Evolutionary conservation across 805 yeast species (phyloP).

Genomic region (Trichomonascus vanleenenianus): DNA sequence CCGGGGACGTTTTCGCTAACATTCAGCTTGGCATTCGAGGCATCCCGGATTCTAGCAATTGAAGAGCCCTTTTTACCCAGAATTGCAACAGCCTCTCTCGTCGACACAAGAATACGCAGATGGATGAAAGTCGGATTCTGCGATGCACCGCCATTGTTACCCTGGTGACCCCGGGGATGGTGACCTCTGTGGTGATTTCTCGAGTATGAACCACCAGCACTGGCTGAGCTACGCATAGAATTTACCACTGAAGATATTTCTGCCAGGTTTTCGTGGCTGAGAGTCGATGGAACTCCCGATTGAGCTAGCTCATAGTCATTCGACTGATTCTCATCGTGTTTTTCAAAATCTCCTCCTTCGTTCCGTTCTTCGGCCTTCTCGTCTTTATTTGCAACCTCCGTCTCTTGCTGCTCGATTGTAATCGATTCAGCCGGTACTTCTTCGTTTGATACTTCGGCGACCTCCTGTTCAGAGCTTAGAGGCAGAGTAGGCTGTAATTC

Average conservation of each 20-base stretch:
- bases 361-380: no score
- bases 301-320: no score
- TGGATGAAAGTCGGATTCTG: conserved; percentile 31
- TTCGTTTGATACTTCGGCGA: background rate
- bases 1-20: conserved; percentile 68
- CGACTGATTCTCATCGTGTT: no score
- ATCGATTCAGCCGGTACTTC: background rate
- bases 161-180: background rate
- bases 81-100: conserved; percentile 64
- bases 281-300: no score
- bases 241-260: no score
- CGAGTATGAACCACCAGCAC: no score
- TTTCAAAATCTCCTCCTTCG: no score
- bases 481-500: conserved; percentile 1
- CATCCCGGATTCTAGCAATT: conserved; percentile 54
- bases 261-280: no score
- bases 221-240: no score
- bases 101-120: conserved; percentile 66
- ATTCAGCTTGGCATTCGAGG: conserved; percentile 55
- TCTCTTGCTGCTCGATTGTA: no score
- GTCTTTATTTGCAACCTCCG: no score
- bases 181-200: no score
- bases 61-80: conserved; percentile 80
- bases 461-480: conserved; percentile 2
- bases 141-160: background rate